Base-by-base conservation (phyloP, 1,284 basidiomycete genomes). In the Inonotus hispidus region DNA sequence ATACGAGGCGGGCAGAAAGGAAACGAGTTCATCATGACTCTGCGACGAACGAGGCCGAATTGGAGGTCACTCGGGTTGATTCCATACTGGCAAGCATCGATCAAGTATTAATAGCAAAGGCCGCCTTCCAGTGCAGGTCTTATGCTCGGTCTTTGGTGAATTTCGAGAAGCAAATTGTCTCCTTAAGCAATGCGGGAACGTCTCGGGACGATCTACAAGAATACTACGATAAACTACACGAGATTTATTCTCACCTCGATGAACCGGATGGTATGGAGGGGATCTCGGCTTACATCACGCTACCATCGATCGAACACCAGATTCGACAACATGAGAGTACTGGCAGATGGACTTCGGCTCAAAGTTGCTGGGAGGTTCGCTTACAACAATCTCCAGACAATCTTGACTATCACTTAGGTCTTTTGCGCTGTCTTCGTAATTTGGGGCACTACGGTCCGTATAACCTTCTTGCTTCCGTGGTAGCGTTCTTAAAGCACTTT, bases 261-360 rank as follows among this genome's bases (percentile, higher is more conserved):
- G 95, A 99, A 71, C 97, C 97, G 0, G 97, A 99, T 74, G 97
- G 97, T 11, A 99, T 99, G 97, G 95, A 98, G 74, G 97, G 97
- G 0, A 84, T 99, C 27, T 98, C 97, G 0, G 88, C 92, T 0
- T 77, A 90, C 64, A 92, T 99, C 61, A 77, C 98, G 13, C 85
- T 91, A 0, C 97, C 97, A 0, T 92, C 93, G 1, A 75, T 99
- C 54, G 93, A 98, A 67, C 93, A 98, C 73, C 95, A 98, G 73
- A 99, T 99, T 63, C 88, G 97, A 52, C 93, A 99, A 69, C 97
- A 99, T 70, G 97, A 99, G 73, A 97, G 91, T 67, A 98, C 93
- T 0, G 97, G 97, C 2, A 82, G 89, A 46, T 99, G 97, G 97
- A 99, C 97, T 0, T 91, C 95, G 3, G 97, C 97, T 3, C 97